Base-by-base conservation (phyloP, 192 early-diverging fungal species). In the Phlyctochytrium bullatum region DNA sequence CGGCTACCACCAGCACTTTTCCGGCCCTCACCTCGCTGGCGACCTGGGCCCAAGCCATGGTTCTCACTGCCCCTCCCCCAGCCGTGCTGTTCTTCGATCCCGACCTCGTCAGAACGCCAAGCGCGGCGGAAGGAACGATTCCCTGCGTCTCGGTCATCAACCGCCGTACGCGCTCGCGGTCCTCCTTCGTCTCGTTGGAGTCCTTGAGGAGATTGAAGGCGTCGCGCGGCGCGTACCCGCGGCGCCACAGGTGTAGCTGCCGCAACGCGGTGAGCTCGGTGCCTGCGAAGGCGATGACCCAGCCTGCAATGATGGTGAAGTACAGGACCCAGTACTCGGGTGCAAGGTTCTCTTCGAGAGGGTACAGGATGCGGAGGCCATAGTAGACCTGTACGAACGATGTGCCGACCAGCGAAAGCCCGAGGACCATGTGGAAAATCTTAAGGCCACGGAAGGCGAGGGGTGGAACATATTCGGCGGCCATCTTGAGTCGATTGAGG, bases 1-100 rank as follows among this genome's bases (percentile, higher is more conserved):
- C 36, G 12, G 65, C 65, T 10, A 66, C 65, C n/a, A 66, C 65
- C 14, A 29, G 33, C 12, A 66, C 17, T 34, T 65, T 66, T 65
- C 65, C 65, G 40, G 12, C n/a, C 40, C 12, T n/a, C 10, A 50
- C 40, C 40, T 50, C 40, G 10, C 12, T n/a, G n/a, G 10, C n/a
- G 10, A 50, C 10, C 40, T 10, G 10, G 12, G 40, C 40, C 40
- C 40, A 50, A 14, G 40, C n/a, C 12, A 50, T 14, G 40, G n/a
- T n/a, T 14, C 40, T 50, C n/a, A 10, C n/a, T n/a, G 12, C 40
- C 12, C 12, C n/a, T 10, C 40, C n/a, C 10, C 40, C 40, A n/a
- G 10, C 40, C 40, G 10, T 50, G 40, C 40, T 50, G 40, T 10
- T 14, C 10, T 50, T 50, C 12, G 40, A 50, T 50, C 12, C 10